Conservation (phyloP, 2,329 filamentous ascomycete species). For the Tetracladium maxilliforme region DNA sequence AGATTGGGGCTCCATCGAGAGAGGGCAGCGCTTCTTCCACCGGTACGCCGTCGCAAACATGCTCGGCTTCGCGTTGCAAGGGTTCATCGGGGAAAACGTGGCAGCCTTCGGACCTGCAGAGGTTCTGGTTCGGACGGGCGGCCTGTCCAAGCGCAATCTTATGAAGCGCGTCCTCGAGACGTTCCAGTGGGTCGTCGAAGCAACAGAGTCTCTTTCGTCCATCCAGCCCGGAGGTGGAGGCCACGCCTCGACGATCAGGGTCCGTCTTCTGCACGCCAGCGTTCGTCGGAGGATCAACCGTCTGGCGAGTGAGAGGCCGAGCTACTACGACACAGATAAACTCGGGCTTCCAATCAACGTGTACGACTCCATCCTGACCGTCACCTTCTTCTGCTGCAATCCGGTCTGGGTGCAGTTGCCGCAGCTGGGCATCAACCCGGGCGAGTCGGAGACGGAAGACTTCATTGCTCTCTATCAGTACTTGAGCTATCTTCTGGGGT, state of each 20-base stretch:
- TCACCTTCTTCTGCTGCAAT: conserved; percentile 45
- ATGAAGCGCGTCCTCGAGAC: conserved; percentile 33
- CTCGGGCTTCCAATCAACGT: conserved; percentile 51
- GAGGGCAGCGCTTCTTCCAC: conserved; percentile 50
- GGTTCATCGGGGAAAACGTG: conserved; percentile 19
- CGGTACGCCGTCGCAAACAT: conserved; percentile 47
- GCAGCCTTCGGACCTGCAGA: conserved; percentile 46
- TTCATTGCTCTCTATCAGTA: conserved; percentile 54
- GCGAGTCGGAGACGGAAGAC: conserved; percentile 39
- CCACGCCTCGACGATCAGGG: conserved; percentile 43
- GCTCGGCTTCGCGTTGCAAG: conserved; percentile 28
- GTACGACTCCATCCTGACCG: conserved; percentile 48
- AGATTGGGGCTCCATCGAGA: conserved; percentile 48
- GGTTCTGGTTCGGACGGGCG: conserved; percentile 49
- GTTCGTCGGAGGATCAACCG: conserved; percentile 48
- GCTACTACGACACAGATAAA: conserved; percentile 42
- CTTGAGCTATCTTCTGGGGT: no score
- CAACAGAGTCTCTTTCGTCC: conserved; percentile 38
- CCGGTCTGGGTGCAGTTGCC: conserved; percentile 49
- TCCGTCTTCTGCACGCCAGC: conserved; percentile 49
- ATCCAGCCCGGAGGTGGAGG: conserved; percentile 49
- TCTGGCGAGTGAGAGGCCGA: conserved; percentile 32
- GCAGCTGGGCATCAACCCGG: conserved; percentile 44
- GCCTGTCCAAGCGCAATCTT: conserved; percentile 46
- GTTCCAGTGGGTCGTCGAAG: conserved; percentile 32